Conservation (phyloP, 345 rosid species). For the Gossypium rotundifolium region DNA sequence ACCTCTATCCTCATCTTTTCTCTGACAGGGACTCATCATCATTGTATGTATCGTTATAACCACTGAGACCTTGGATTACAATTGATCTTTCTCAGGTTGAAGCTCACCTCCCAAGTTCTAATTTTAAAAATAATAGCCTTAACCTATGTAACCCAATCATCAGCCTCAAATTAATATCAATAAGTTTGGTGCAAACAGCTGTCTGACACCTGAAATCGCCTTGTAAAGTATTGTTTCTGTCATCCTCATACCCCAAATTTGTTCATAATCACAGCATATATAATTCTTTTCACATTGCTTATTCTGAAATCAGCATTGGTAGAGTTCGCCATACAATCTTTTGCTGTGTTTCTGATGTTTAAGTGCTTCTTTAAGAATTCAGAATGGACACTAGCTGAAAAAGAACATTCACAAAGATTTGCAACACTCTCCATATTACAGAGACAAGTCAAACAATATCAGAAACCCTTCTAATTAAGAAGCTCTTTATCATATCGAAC, state of each 20-base stretch:
- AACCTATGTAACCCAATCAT: not conserved
- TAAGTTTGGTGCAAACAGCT: not conserved
- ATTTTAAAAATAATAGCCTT: not conserved
- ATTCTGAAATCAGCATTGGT: not conserved
- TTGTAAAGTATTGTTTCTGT: not conserved
- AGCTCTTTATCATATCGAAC: not conserved
- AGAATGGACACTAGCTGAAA: not conserved
- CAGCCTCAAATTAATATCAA: not conserved
- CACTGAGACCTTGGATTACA: not conserved
- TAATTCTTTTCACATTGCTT: not conserved
- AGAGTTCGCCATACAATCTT: not conserved
- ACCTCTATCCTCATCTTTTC: not conserved
- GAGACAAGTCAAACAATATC: not conserved
- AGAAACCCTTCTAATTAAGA: not conserved
- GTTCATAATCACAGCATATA: not conserved
- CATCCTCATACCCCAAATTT: not conserved
- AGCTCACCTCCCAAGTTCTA: not conserved
- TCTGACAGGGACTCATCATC: not conserved
- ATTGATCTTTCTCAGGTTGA: not conserved
- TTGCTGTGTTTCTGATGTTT: not conserved
- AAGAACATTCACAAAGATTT: not conserved
- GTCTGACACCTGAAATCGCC: not conserved
- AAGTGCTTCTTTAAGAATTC: not conserved
- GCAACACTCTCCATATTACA: not conserved
- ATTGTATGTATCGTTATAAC: not conserved